phyloP scores from a whole-genome alignment of 2,329 filamentous ascomycete genomes.

The Bipolaris oryzae region DNA sequence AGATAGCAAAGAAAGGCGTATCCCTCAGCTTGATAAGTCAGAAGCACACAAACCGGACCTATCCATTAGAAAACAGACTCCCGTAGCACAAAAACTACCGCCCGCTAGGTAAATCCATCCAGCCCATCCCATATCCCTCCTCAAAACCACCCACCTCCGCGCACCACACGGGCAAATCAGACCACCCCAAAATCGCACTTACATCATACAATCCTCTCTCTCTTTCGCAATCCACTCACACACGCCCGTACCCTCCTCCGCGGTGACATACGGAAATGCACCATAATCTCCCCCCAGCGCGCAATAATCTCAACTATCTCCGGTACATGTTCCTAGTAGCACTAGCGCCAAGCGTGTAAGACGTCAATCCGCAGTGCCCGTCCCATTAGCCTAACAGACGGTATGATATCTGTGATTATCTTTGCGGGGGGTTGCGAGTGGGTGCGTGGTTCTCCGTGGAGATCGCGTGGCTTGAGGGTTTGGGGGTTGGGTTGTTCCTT shows the following conservation, averaged over 20 bases:
- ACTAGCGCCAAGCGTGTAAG: neutral
- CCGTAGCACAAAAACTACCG: neutral
- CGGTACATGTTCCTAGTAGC: neutral
- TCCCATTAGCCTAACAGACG: no score
- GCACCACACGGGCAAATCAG: neutral
- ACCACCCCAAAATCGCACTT: no score
- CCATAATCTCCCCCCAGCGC: neutral
- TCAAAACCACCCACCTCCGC: neutral
- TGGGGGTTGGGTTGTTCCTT: constrained; percentile 9
- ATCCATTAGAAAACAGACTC: neutral
- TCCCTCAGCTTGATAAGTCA: neutral
- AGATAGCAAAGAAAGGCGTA: neutral
- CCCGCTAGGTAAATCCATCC: neutral
- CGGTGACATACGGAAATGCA: constrained; percentile 29
- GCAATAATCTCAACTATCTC: neutral
- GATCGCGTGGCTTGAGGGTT: constrained; percentile 9
- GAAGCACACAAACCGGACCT: neutral
- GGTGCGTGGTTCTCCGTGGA: constrained; percentile 33
- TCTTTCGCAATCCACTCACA: constrained; percentile 5
- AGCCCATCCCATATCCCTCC: neutral
- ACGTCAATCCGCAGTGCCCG: neutral
- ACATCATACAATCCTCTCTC: neutral
- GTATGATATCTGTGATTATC: neutral
- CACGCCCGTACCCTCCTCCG: constrained; percentile 14
- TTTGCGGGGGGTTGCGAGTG: neutral